These are phyloP conservation scores for Pyrenula aspistea DNA, from an alignment of 495 filamentous ascomycete genomes.

Conservation along the genomic window DNA sequence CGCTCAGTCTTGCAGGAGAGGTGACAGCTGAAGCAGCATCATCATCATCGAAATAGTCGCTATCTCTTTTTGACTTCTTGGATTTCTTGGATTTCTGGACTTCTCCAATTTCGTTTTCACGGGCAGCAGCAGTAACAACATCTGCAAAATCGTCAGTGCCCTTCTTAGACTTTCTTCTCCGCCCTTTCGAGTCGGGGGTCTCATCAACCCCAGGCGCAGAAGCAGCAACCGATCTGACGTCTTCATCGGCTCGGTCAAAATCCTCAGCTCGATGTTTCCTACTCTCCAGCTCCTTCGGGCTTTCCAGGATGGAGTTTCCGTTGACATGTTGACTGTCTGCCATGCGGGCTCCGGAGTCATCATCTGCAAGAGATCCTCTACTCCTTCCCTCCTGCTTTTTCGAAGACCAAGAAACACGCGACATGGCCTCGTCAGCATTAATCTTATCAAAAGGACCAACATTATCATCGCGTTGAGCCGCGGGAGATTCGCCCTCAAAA, in stretches of 20 bases:
- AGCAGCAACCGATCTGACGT: background rate
- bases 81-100: slow-evolving; percentile 3
- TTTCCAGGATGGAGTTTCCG: background rate
- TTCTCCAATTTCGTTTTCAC: slow-evolving; percentile 2
- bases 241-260: background rate
- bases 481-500: background rate
- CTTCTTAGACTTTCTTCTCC: background rate
- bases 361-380: background rate
- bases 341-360: background rate
- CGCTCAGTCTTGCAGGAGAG: background rate
- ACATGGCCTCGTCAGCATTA: slow-evolving; percentile 3
- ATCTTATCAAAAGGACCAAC: slow-evolving; percentile 4
- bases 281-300: background rate
- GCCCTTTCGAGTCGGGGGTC: background rate
- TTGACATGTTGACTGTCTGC: background rate
- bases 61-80: slow-evolving; percentile 11
- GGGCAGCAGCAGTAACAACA: slow-evolving; percentile 14
- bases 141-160: slow-evolving; percentile 11
- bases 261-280: background rate
- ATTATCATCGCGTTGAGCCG: slow-evolving; percentile 9
- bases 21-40: slow-evolving; percentile 2
- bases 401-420: slow-evolving; percentile 1
- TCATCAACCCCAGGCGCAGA: background rate
- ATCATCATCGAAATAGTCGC: slow-evolving; percentile 11
- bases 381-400: background rate